Evolutionary conservation across 169 alveolate genomes (phyloP), one percentile per base, ranked within the genome.

Genomic region (Plasmodium gaboni): DNA sequence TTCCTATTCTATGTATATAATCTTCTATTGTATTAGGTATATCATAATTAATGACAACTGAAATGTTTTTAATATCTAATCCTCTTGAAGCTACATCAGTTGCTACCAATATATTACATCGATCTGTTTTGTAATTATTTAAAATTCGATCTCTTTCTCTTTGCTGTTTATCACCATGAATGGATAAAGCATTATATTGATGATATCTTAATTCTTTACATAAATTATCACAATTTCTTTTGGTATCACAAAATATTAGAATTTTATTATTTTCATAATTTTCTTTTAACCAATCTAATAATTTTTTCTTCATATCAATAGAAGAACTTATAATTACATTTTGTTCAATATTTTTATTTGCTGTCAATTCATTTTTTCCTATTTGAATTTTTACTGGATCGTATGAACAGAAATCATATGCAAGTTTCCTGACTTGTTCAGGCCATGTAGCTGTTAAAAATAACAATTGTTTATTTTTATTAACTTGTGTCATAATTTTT

Each of bases 61-160:
- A 94, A 28, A 98, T 97, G 26, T 96, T 96, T 12, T 96, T 98
- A 42, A 98, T 96, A 93, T 98, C 99, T 24, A 98, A 89, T 17
- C 99, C 99, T 90, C 99, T 92, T 53, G 98, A 97, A 2, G 98
- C 99, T 9, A 98, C 97, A 92, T 98, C 99, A 0, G 99, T 97
- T 70, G 99, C 98, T 5, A 97, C 98, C 71, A 98, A 88, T 67
- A 98, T 96, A 87, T 96, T 97, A 60, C 94, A 88, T 24, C 95
- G 91, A 15, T 98, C 99, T 24, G 92, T 93, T 85, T 96, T 96
- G 83, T 97, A 97, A 57, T 93, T 93, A 73, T 95, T 93, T 69
- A 97, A 83, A 24, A 97, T 96, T 65, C 93, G 51, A 50, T 94
- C 96, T 53, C 94, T 85, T 86, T 95, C 97, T 46, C 92, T 67